phyloP scores from a whole-genome alignment of 1,284 basidiomycete species.

The Trichosporon coremiiforme region DNA sequence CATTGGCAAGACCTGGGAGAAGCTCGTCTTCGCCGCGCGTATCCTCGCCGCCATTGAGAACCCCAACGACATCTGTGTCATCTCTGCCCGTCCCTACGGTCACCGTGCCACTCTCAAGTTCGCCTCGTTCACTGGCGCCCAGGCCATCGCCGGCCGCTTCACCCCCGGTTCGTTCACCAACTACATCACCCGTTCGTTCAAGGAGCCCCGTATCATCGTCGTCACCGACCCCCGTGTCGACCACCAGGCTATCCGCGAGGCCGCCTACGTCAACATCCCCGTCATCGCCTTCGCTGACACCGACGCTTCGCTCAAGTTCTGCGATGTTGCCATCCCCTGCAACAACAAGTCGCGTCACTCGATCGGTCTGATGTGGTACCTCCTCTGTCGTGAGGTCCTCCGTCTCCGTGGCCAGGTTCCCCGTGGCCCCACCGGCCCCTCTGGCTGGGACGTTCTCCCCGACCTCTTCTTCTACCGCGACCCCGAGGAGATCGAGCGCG shows the following conservation, averaged over 20 bases:
- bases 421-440: constrained; percentile 77
- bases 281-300: constrained; percentile 99
- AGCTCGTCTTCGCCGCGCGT: constrained; percentile 92
- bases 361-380: constrained; percentile 98
- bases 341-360: constrained; percentile 99
- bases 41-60: constrained; percentile 95
- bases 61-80: constrained; percentile 96
- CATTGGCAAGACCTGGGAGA: constrained; percentile 99
- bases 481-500: constrained; percentile 97
- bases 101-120: constrained; percentile 99
- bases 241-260: constrained; percentile 99
- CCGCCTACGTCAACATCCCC: constrained; percentile 99
- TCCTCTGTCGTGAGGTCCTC: constrained; percentile 96
- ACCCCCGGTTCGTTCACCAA: constrained; percentile 99
- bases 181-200: constrained; percentile 99
- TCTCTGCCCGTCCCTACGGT: constrained; percentile 96
- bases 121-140: constrained; percentile 95
- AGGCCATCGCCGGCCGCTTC: constrained; percentile 98
- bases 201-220: constrained; percentile 96
- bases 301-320: constrained; percentile 93
- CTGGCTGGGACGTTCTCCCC: constrained; percentile 97
- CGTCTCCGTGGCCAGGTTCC: constrained; percentile 90
- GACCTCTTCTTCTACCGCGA: constrained; percentile 99
- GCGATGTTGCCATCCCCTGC: constrained; percentile 97
- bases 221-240: constrained; percentile 99